phyloP scores from a whole-genome alignment of 1,284 basidiomycete species.

The Heterobasidion annosum region DNA sequence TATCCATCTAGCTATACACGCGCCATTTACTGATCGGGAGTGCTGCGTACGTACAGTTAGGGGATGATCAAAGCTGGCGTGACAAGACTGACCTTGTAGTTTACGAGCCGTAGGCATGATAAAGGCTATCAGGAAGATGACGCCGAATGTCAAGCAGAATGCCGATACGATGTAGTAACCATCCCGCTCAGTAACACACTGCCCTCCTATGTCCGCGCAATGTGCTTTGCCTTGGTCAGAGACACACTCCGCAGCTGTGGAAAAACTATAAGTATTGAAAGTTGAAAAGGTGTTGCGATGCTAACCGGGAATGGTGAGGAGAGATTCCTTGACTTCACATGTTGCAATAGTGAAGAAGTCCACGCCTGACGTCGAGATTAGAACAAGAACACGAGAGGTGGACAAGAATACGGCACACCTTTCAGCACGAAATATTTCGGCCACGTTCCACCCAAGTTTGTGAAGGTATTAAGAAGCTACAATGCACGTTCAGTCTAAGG shows the following conservation, averaged over 20 bases:
- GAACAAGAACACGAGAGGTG: constrained; percentile 3
- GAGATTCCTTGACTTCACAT: constrained; percentile 60
- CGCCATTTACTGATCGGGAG: constrained; percentile 57
- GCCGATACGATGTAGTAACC: constrained; percentile 88
- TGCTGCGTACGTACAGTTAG: constrained; percentile 23
- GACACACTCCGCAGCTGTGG: constrained; percentile 73
- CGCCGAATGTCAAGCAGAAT: constrained; percentile 73
- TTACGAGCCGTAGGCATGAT: constrained; percentile 80
- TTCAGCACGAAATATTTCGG: constrained; percentile 91
- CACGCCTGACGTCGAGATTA: constrained; percentile 42
- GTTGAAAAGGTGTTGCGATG: neutral
- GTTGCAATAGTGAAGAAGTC: constrained; percentile 80
- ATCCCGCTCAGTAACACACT: constrained; percentile 79
- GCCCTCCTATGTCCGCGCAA: constrained; percentile 72
- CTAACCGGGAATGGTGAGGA: constrained; percentile 54
- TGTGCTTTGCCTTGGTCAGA: constrained; percentile 80
- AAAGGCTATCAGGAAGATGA: constrained; percentile 64
- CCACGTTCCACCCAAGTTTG: constrained; percentile 98
- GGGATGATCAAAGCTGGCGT: constrained; percentile 1
- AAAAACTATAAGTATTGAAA: too few relatives aligned
- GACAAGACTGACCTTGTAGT: constrained; percentile 67
- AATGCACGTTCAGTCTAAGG: constrained; percentile 6
- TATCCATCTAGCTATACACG: constrained; percentile 20
- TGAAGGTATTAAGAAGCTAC: constrained; percentile 91
- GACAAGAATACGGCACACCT: constrained; percentile 29